A percentile compares a stretch with the other conserved stretches of the same genome.
Evolutionary conservation across 345 rosid genomes (phyloP).

Genomic region (Cardiospermum halicacabum): DNA sequence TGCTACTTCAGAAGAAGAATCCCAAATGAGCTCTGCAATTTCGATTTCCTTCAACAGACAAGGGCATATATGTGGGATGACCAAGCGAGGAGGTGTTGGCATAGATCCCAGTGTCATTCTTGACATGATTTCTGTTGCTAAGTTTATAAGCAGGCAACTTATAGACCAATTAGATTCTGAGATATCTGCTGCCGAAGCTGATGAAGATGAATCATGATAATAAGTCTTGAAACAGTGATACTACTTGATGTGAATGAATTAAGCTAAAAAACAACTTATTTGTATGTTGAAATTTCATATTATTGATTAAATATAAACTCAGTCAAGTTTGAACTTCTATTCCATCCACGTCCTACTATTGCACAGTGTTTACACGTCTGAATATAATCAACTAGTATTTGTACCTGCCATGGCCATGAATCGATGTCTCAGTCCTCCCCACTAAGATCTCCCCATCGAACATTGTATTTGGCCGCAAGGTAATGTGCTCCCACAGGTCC

Average conservation of each 20-base stretch:
- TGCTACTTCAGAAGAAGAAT: slow-evolving; percentile 91
- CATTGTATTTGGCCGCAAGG: slow-evolving; percentile 86
- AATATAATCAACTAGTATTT: not conserved
- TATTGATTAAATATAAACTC: not conserved
- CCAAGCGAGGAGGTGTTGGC: slow-evolving; percentile 77
- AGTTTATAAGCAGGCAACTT: slow-evolving; percentile 55
- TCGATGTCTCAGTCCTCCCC: slow-evolving; percentile 30
- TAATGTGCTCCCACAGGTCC: slow-evolving; percentile 90
- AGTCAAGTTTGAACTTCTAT: not conserved
- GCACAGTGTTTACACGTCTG: not conserved
- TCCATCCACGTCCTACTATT: not conserved
- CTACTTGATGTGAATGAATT: not conserved
- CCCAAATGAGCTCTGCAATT: slow-evolving; percentile 91
- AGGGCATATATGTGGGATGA: slow-evolving; percentile 76
- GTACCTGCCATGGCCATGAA: not conserved
- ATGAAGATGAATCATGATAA: slow-evolving; percentile 28
- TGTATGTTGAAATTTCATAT: not conserved
- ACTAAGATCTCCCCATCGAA: slow-evolving; percentile 85
- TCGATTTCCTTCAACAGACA: slow-evolving; percentile 64
- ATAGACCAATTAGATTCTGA: slow-evolving; percentile 61
- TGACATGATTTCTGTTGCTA: slow-evolving; percentile 84
- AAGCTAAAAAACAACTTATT: slow-evolving; percentile 1
- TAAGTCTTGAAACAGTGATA: not conserved
- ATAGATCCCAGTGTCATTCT: slow-evolving; percentile 77
- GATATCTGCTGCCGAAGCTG: slow-evolving; percentile 77